Conservation (phyloP, 2,329 filamentous ascomycete genomes). For the Penicillium sp. region DNA sequence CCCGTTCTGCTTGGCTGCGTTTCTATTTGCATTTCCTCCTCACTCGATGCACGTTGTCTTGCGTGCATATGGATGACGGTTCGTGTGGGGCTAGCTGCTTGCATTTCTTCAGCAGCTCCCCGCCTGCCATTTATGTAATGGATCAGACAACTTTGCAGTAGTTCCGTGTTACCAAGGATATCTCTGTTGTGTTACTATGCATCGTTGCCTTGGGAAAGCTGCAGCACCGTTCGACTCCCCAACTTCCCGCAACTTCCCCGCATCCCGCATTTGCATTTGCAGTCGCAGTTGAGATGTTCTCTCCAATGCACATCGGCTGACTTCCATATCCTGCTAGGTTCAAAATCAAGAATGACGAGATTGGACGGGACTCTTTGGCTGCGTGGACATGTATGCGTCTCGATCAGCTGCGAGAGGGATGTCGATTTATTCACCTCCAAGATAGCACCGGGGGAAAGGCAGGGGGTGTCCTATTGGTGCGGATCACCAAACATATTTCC, state of each 20-base stretch:
- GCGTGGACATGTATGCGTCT: slow-evolving; percentile 88
- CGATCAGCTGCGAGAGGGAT: slow-evolving; percentile 73
- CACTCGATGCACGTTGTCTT: background rate
- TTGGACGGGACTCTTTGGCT: slow-evolving; percentile 73
- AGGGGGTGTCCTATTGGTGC: slow-evolving; percentile 70
- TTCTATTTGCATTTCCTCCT: background rate
- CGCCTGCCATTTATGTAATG: background rate
- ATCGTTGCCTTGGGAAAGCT: slow-evolving; percentile 1
- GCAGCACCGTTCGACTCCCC: slow-evolving; percentile 1
- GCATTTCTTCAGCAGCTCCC: background rate
- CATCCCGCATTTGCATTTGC: background rate
- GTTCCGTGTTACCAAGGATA: background rate
- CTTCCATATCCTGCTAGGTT: slow-evolving; percentile 53
- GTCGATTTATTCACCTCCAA: slow-evolving; percentile 73
- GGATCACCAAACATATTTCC: slow-evolving; percentile 60
- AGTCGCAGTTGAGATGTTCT: background rate
- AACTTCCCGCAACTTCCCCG: background rate
- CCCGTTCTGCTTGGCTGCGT: background rate
- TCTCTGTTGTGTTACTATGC: background rate
- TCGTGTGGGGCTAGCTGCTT: background rate
- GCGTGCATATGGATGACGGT: background rate
- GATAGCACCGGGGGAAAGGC: slow-evolving; percentile 66
- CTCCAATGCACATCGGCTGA: slow-evolving; percentile 1
- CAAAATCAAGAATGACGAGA: slow-evolving; percentile 83
- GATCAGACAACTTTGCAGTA: background rate